Conservation (phyloP, 176 grass and related monocot species). For the Luzula sylvatica region DNA sequence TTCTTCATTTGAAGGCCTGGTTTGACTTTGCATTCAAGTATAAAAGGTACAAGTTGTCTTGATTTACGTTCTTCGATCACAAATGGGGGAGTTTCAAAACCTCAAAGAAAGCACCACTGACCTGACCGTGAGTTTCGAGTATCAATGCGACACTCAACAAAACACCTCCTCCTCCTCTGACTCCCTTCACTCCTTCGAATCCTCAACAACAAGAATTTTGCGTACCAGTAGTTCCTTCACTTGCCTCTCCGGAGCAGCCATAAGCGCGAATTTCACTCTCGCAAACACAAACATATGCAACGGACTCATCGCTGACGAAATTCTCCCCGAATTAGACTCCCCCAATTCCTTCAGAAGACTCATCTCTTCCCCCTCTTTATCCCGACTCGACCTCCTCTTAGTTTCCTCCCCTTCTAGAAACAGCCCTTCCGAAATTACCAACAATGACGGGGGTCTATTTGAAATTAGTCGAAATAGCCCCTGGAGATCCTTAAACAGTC, state of each 20-base stretch:
- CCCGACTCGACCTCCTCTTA: slow-evolving; percentile 65
- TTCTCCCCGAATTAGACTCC: slow-evolving; percentile 91
- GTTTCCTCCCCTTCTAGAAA: slow-evolving; percentile 44
- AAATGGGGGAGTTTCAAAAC: slow-evolving; percentile 31
- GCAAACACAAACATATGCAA: slow-evolving; percentile 98
- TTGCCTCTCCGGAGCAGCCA: slow-evolving; percentile 92
- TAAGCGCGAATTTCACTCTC: slow-evolving; percentile 91
- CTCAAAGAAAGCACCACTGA: slow-evolving; percentile 30
- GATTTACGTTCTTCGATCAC: slow-evolving; percentile 16
- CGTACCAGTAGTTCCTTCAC: slow-evolving; percentile 81
- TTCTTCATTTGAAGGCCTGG: slow-evolving; percentile 41
- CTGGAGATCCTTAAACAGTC: slow-evolving; percentile 49
- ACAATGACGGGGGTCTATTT: slow-evolving; percentile 21
- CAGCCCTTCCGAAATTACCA: slow-evolving; percentile 29
- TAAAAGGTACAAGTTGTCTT: slow-evolving; percentile 18
- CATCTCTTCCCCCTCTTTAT: slow-evolving; percentile 74
- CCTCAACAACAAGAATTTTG: slow-evolving; percentile 28
- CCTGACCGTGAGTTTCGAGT: slow-evolving; percentile 75
- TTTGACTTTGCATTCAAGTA: slow-evolving; percentile 74
- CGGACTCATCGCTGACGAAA: slow-evolving; percentile 78
- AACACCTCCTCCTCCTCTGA: background rate
- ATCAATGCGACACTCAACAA: slow-evolving; percentile 54
- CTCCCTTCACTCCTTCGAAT: slow-evolving; percentile 19
- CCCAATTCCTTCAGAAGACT: slow-evolving; percentile 91
- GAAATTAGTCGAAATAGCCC: slow-evolving; percentile 44